phyloP scores from a whole-genome alignment of 768 basidiomycete species.

The Lactarius psammicola region DNA sequence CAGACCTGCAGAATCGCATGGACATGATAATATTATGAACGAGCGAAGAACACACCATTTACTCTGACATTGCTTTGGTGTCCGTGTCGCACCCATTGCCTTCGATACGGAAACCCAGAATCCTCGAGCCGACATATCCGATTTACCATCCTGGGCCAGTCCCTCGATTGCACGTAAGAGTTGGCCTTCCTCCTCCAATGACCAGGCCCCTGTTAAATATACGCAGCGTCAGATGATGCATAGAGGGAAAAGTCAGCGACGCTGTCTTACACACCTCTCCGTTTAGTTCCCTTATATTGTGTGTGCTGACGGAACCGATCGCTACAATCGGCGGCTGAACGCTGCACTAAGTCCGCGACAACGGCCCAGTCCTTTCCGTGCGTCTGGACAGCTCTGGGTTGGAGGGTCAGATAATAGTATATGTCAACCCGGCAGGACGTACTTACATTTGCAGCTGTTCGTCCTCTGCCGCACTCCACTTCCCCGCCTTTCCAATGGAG shows the following conservation, averaged over 20 bases:
- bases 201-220: no score
- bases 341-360: no score
- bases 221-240: no score
- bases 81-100: not conserved
- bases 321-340: no score
- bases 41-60: not conserved
- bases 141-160: not conserved
- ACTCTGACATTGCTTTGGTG: no score
- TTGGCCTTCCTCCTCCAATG: not conserved
- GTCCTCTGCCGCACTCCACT: no score
- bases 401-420: not conserved
- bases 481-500: not conserved
- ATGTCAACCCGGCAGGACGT: not conserved
- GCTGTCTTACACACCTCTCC: not conserved
- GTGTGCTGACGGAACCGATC: no score
- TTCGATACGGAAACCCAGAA: not conserved
- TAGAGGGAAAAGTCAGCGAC: no score
- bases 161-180: not conserved
- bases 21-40: no score
- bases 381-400: not conserved
- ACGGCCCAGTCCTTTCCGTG: slow-evolving; percentile 1
- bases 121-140: no score
- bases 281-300: not conserved
- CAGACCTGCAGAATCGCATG: not conserved
- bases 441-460: not conserved